Base-by-base conservation (phyloP, 2,329 filamentous ascomycete species). In the Coleophoma cylindrospora region DNA sequence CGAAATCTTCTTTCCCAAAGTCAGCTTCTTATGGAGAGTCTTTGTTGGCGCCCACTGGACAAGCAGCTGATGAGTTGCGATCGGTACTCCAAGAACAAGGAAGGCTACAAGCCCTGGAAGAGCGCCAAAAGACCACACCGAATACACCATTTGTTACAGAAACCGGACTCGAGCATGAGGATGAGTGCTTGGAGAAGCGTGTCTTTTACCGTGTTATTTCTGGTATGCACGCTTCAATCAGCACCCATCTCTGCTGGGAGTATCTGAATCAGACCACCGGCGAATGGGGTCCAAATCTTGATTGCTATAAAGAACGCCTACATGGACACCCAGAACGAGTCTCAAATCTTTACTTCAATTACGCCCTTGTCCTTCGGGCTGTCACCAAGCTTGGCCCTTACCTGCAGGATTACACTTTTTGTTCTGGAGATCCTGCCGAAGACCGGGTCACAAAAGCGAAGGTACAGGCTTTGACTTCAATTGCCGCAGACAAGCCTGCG, bases 331-430 rank as follows among this genome's bases (percentile, higher is more conserved):
- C 92, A 0, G 94, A 99, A 59, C 87, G 92, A 53, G 88, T 99
- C 64, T 94, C 91, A 59, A 99, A 99, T 69, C 78, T 99, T 45
- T 99, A 99, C 74, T 99, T 99, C 75, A 97, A 99, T 79, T 99
- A 96, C 65, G 94, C 94, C 1, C 79, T 99, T n/a, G 78, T 99
- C 38, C 87, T 92, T 22, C 87, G 94, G 45, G 94, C 94, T 12
- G 81, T 97, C 38, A 87, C 89, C 48, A 99, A 99, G 71, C 80
- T 97, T 9, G 88, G 87, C 12, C 87, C 89, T 21, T 86, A 91
- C 59, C 77, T 97, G 10, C 75, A 71, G 32, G 75, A 81, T 54
- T 97, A 97, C 72, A 94, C 89, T 0, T 99, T 96, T 69, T 99
- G 94, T 70, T 87, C 86, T 4, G 91, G 90, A 54, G 94, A 99